Conservation (phyloP, 345 rosid species). For the Syzygium aqueum region DNA sequence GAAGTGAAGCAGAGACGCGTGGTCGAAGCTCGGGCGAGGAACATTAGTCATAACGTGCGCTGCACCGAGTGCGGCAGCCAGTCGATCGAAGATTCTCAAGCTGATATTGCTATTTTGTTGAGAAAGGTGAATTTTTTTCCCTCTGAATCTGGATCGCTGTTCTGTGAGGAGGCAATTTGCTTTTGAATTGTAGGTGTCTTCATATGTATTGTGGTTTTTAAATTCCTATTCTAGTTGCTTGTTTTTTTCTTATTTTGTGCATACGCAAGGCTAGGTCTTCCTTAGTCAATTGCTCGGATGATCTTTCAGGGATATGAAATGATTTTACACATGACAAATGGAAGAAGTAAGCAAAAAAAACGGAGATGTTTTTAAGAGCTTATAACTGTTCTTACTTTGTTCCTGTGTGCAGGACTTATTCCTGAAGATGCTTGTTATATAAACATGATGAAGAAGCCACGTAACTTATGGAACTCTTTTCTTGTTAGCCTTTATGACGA, state of each 20-base stretch:
- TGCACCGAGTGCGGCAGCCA: slow-evolving; percentile 98
- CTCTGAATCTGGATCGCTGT: not conserved
- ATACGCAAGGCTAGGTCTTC: not conserved
- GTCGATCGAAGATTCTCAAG: slow-evolving; percentile 98
- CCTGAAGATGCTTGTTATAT: not conserved
- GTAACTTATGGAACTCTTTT: not conserved
- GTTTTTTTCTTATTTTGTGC: too few species aligned
- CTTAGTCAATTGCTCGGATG: not conserved
- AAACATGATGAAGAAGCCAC: not conserved
- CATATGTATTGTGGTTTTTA: not conserved
- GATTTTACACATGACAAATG: not conserved
- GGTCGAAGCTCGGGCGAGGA: slow-evolving; percentile 82
- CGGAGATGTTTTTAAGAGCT: not conserved
- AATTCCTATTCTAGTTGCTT: not conserved
- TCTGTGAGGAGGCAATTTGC: not conserved
- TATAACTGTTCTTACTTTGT: not conserved
- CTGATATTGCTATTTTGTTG: slow-evolving; percentile 87
- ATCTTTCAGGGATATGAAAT: not conserved
- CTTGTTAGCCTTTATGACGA: not conserved
- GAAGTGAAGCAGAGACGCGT: slow-evolving; percentile 51
- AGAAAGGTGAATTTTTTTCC: slow-evolving; percentile 45
- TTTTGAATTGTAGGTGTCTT: not conserved
- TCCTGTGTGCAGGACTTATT: not conserved
- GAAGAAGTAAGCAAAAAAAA: not conserved
- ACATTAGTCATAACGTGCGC: slow-evolving; percentile 86